Base-by-base conservation (phyloP, 1,284 basidiomycete genomes). In the Cryptococcus amylolentus region DNA sequence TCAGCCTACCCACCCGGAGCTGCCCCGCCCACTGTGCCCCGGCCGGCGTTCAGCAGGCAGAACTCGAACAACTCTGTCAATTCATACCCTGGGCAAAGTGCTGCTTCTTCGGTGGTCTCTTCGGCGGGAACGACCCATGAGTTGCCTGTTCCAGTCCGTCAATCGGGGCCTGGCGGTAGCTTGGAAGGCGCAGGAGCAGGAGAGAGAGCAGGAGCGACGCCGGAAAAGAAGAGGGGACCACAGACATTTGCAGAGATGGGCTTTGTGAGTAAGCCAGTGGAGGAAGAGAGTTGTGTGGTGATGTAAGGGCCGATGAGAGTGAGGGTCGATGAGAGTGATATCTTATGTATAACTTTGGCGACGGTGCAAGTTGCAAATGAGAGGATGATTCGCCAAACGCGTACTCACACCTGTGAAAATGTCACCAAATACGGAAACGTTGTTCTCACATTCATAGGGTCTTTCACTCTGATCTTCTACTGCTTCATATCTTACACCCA, bases 201-300 rank as follows among this genome's bases (percentile, higher is more conserved):
- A 16, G 18, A 20, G 27, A 37, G 18, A 16, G 31, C 41, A 23
- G 41, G 16, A 42, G 20, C 20, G 41, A 7, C 9, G 41, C 41
- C 16, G 41, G 41, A 42, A 16, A 40, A 52, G 52, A 79, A 79
- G 62, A 82, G 84, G 8, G 75, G 75, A 2, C 85, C 89, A 2
- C 81, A 86, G 67, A 94, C 90, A 45, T 96, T 95, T 76, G 88
- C 87, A 38, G 92, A 95, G 80, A 94, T 95, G 91, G 91, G 91
- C 0, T 86, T 91, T 67, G 81, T 84, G 49, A 84, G 86, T 16
- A 83, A 81, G 43, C 88, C 86, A 66, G 82, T 84, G 49, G 84
- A 90, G 68, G 84, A 88, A 27, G 86, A 90, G 71, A 87, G 90
- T 0, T 94, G 90, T 78, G 77, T 87, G 43, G 82, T 91, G 60